Conservation (phyloP, 225 moss, liverwort and hornwort genomes). For the Takakia lepidozioides region DNA sequence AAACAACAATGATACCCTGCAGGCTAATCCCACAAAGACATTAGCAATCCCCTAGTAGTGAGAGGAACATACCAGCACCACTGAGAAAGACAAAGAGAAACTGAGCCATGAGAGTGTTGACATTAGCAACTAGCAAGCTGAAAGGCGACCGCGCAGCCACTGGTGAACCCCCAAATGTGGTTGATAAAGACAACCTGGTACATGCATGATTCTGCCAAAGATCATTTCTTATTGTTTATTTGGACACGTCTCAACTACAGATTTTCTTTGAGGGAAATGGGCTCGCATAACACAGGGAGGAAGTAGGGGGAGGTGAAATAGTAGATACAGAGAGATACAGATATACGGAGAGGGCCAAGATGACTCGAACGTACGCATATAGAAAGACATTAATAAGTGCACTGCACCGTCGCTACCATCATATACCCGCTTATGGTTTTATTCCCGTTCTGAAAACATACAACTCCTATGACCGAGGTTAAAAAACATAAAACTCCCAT, state of each 20-base stretch:
- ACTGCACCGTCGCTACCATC: conserved; percentile 40
- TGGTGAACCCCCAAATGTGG: conserved; percentile 91
- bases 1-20: too few relatives aligned
- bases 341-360: too few relatives aligned
- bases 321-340: too few relatives aligned
- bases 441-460: too few relatives aligned
- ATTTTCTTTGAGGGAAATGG: too few relatives aligned
- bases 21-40: too few relatives aligned
- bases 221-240: too few relatives aligned
- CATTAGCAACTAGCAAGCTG: conserved; percentile 81
- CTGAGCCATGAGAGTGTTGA: conserved; percentile 93
- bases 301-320: too few relatives aligned
- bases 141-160: conserved; percentile 77
- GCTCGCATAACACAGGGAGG: too few relatives aligned
- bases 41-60: too few relatives aligned
- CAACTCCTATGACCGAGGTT: conserved; percentile 51
- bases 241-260: too few relatives aligned
- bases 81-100: conserved; percentile 98
- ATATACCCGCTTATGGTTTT: too few relatives aligned
- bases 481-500: conserved; percentile 22
- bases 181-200: conserved; percentile 90
- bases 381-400: conserved; percentile 82
- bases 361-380: conserved; percentile 75
- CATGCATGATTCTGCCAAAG: background rate
- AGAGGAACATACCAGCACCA: conserved; percentile 75